Base-by-base conservation (phyloP, 176 grass and related monocot species). In the Canna indica region DNA sequence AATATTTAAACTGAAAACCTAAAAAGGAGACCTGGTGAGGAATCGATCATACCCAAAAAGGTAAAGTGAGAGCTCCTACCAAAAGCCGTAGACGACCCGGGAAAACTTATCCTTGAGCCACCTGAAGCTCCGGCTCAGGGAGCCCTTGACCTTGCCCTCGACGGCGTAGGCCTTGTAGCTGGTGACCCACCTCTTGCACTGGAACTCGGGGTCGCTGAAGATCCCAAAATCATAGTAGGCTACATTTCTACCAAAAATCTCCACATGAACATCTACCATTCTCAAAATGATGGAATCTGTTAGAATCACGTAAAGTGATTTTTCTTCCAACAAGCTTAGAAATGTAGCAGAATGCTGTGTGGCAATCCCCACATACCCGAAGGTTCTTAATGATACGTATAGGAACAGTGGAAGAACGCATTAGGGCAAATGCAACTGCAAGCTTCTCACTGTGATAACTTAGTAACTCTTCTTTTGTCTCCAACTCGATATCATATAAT, bases 361-460 rank as follows among this genome's bases (percentile, higher is more conserved):
- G 88, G 66, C 88, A 91, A 83, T 91, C 88, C 57, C 88, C 82
- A 8, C 82, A 91, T 72, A 91, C 77, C 46, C 88, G 68, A 80
- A 88, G 85, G 52, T 91, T 88, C 79, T 91, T 91, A 79, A 91
- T 91, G 71, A 91, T 88, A 42, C 88, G 79, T 88, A 91, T 85
- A 30, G 88, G 79, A 17, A 75, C 66, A 17, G 68, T 44, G 71
- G 82, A 76, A 52, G 88, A 76, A 9, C 80, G 85, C 66, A 76
- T 87, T 32, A 88, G 77, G 77, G 82, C 88, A 73, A 88, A 91
- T 36, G 85, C 88, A 85, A 88, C 45, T 50, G 88, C 85, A 73
- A 91, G 85, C 67, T 91, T 91, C 81, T 91, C 85, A 69, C 85
- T 88, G 45, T 91, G 88, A 75, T 83, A 83, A 36, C 82, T 88